Evolutionary conservation across 768 basidiomycete species (phyloP), one percentile per base, ranked within the genome.

Genomic region (Naganishia antarctica): DNA sequence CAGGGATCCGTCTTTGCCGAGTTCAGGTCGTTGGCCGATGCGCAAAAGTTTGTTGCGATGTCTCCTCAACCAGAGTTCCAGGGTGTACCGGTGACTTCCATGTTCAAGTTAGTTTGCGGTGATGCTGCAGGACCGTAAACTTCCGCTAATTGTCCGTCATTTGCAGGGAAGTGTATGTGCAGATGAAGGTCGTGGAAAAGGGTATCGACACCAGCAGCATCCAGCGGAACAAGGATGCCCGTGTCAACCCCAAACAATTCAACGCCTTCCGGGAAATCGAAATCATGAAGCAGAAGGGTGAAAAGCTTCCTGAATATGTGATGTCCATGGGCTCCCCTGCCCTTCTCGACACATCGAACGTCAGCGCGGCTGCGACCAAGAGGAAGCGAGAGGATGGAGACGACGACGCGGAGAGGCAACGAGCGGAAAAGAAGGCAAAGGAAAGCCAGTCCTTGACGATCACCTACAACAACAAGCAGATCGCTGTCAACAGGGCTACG

Each of bases 171-270:
- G 88, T 81, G 8, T 96, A 96, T 76, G 91, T 91, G 70, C 85
- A 90, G 69, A 92, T 92, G 91, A 97, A 96, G 80, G 88, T 92
- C 78, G 87, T 90, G 76, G 90, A 94, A 79, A 92, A 96, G 78
- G 91, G 90, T 11, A 82, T 96, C 47, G 74, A 74, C 61, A 63
- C 74, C 16, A 26, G 40, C 16, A 64, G 63, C 68, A 73, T 66
- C 51, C 46, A 40, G 43, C 70, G 68, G 34, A 69, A 67, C 31
- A 28, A 7, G n/a, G 63, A 61, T 21, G 46, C 34, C 23, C 43
- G 26, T 4, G 44, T 60, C 32, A 65, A 57, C 31, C 43, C 43
- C 11, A 60, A 51, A 12, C 7, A 74, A 60, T 78, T 76, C 73
- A 78, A 77, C 70, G 77, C 77, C 21, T 77, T 78, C 73, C 70